Evolutionary conservation across 768 basidiomycete species (phyloP).

Genomic region (Suillus hirtellus): DNA sequence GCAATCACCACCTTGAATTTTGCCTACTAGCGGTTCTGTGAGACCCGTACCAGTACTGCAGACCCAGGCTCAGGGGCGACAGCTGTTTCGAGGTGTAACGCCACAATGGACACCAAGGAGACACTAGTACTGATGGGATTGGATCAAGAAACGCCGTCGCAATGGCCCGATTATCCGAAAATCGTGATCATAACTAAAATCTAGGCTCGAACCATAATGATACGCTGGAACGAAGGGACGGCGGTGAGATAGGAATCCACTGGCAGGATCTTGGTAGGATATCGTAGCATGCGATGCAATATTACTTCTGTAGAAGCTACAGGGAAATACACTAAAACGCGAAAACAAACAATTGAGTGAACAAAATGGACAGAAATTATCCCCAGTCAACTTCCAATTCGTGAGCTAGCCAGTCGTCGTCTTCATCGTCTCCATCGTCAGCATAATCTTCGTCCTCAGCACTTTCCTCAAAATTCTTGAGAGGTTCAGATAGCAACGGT

Average conservation of each 20-base stretch:
- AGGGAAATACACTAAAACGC: slow-evolving; percentile 22
- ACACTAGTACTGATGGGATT: slow-evolving; percentile 55
- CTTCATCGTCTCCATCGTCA: slow-evolving; percentile 54
- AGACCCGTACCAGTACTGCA: not conserved
- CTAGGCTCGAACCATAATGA: not conserved
- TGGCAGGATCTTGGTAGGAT: slow-evolving; percentile 2
- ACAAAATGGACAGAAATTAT: slow-evolving; percentile 38
- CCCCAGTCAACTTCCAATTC: slow-evolving; percentile 79
- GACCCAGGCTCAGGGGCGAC: not conserved
- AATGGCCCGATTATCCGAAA: slow-evolving; percentile 49
- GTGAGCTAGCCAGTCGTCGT: slow-evolving; percentile 80
- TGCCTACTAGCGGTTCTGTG: not conserved
- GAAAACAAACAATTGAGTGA: slow-evolving; percentile 10
- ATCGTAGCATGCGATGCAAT: slow-evolving; percentile 14
- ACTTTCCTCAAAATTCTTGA: slow-evolving; percentile 32
- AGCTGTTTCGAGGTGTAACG: slow-evolving; percentile 32
- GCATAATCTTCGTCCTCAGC: slow-evolving; percentile 48
- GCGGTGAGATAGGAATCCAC: not conserved
- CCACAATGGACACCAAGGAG: slow-evolving; percentile 59
- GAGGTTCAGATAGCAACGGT: slow-evolving; percentile 13
- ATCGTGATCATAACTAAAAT: slow-evolving; percentile 28
- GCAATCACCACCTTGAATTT: not conserved
- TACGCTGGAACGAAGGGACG: not conserved
- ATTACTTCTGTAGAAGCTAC: slow-evolving; percentile 25
- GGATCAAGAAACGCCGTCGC: slow-evolving; percentile 56